A percentile compares a stretch with the other conserved stretches of the same genome.
Conservation (phyloP, 805 yeast genomes). For the Dipodascopsis uninucleata region DNA sequence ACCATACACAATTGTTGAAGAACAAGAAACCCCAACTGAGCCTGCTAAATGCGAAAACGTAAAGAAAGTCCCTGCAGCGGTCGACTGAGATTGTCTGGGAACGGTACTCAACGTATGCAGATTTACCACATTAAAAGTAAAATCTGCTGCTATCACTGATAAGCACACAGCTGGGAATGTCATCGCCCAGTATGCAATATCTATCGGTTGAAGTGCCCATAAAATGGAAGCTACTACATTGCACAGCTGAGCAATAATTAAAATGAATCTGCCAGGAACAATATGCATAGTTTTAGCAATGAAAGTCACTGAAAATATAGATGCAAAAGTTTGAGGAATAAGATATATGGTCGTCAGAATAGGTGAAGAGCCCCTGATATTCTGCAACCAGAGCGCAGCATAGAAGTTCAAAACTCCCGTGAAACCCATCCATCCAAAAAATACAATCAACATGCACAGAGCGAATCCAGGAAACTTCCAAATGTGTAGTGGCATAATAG, state of each 20-base stretch:
- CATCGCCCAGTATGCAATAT: slow-evolving; percentile 43
- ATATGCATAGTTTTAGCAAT: slow-evolving; percentile 48
- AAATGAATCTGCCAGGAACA: slow-evolving; percentile 42
- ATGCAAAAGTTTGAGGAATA: slow-evolving; percentile 44
- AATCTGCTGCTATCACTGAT: slow-evolving; percentile 47
- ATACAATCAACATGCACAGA: slow-evolving; percentile 39
- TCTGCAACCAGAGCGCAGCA: slow-evolving; percentile 45
- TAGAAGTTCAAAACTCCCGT: slow-evolving; percentile 42
- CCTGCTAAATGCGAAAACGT: slow-evolving; percentile 44
- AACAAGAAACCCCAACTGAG: slow-evolving; percentile 44
- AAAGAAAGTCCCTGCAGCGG: slow-evolving; percentile 50
- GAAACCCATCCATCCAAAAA: slow-evolving; percentile 45
- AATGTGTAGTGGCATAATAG: slow-evolving; percentile 48
- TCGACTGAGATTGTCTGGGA: slow-evolving; percentile 39
- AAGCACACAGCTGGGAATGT: slow-evolving; percentile 45
- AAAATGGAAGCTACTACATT: slow-evolving; percentile 40
- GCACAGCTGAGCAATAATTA: slow-evolving; percentile 39
- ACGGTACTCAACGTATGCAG: slow-evolving; percentile 45
- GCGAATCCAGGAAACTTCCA: slow-evolving; percentile 43
- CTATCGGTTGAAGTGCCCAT: slow-evolving; percentile 43
- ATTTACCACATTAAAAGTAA: slow-evolving; percentile 46
- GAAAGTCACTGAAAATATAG: slow-evolving; percentile 41
- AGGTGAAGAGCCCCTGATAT: slow-evolving; percentile 39
- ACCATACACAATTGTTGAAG: slow-evolving; percentile 41
- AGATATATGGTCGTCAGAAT: slow-evolving; percentile 46